Evolutionary conservation across 352 stramenopile genomes (phyloP), one percentile per base, ranked within the genome.

Genomic region (Phytophthora pistaciae): DNA sequence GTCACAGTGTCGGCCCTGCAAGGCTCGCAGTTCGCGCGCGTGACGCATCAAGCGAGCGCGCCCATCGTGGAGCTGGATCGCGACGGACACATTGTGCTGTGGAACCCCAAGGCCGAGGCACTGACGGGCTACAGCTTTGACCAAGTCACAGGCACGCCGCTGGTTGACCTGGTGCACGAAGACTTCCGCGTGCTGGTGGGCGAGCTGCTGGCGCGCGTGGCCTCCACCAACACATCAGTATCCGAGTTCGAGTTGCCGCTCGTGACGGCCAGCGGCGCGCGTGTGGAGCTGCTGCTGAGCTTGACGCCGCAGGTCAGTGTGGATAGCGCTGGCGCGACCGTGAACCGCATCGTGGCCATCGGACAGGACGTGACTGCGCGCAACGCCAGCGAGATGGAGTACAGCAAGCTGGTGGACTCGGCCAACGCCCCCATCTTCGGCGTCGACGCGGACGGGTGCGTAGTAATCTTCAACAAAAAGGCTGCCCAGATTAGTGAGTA

Each of bases 381-480:
- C 5, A 91, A 90, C 38, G 75, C 83, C 9, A 89, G 81, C 56
- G 85, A 92, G 53, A 84, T 86, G 61, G 84, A 94, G 66, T 91
- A 91, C 46, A 82, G 80, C 50, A 88, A 85, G 36, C 75, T 96
- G 2, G 82, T 96, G 60, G 84, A 96, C 56, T 83, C 83, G 4
- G 88, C 87, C 2, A 94, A 96, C 44, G 88, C 88, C 5, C 88
- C 87, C 29, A 93, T 92, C 60, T 93, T 96, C 54, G 87, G 83
- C 5, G 84, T 94, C 16, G 83, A 93, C 46, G 81, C 76, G 10
- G 64, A 90, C 5, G 78, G 80, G 5, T 66, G 69, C 16, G 78
- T 95, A 18, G 86, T 90, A 13, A 87, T 95, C 14, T 98, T 97
- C 77, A 98, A 98, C 74, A 90, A 97, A 46, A 98, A 97, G 73